Evolutionary conservation across 805 yeast genomes (phyloP), one percentile per base, ranked within the genome.

Genomic region (Lipomyces sp.): DNA sequence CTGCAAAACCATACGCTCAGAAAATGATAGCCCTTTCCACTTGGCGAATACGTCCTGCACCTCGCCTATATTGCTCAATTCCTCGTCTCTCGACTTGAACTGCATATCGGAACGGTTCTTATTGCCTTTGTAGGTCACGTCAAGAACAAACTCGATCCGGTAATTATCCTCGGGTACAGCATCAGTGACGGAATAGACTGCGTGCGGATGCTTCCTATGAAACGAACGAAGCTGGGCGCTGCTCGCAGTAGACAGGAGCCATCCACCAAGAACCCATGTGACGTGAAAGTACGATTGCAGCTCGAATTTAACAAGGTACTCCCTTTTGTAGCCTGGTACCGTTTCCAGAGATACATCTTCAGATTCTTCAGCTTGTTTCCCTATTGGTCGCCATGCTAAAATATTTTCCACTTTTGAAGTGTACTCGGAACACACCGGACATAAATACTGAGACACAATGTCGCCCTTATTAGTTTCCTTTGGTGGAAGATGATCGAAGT

Each of bases 231-330:
- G 24, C 51, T 37, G 48, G 5, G 59, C 32, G 11, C 35, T 4
- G n/a, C 42, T 35, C 3, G 35, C 55, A 4, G 30, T 30, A n/a
- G 57, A 30, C n/a, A 62, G 33, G 3, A 69, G 11, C 72, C 72
- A 69, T 13, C 61, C 53, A 1, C 72, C 72, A 15, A 59, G 65
- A 4, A 65, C 55, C 72, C 72, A 69, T 13, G 8, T 33, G 13
- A 45, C 45, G 29, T 55, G 53, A 35, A 64, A 60, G 54, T 68
- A 69, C 5, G 72, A 69, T 6, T 62, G 60, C 5, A 54, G 51
- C 15, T 55, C 63, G 55, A 63, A 65, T 34, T 69, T 69, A 42
- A 69, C 62, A 7, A 62, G 58, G 35, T 69, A 69, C 33, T 69
- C 69, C 34, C 70, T 53, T 13, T 67, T 18, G 54, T 58, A 53